Evolutionary conservation across 768 basidiomycete species (phyloP).

Genomic region (Nevesoporus exiguus): DNA sequence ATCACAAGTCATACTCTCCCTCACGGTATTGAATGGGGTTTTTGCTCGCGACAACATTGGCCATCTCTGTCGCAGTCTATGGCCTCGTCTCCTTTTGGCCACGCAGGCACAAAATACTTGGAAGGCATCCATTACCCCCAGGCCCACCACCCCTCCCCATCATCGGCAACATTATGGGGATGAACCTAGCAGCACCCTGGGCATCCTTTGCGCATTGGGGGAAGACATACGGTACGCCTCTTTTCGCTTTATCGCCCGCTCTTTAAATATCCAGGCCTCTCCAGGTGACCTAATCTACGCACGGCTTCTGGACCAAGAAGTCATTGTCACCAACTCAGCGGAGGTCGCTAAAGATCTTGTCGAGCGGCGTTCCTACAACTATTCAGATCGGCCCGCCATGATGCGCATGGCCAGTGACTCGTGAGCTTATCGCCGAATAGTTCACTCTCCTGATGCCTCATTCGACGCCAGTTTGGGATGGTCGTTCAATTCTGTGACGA

Average conservation of each 20-base stretch:
- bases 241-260: slow-evolving; percentile 10
- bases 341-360: slow-evolving; percentile 41
- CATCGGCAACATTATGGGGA: slow-evolving; percentile 28
- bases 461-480: slow-evolving; percentile 24
- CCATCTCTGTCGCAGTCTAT: slow-evolving; percentile 1
- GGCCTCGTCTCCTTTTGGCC: slow-evolving; percentile 1
- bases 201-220: slow-evolving; percentile 32
- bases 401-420: slow-evolving; percentile 30
- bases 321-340: slow-evolving; percentile 41
- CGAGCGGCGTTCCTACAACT: slow-evolving; percentile 42
- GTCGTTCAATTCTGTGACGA: slow-evolving; percentile 28
- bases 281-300: slow-evolving; percentile 38
- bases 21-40: too few relatives aligned
- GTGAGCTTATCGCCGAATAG: slow-evolving; percentile 11
- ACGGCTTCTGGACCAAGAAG: slow-evolving; percentile 33
- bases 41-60: slow-evolving; percentile 11
- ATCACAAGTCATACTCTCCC: too few relatives aligned
- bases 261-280: neutral
- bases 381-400: slow-evolving; percentile 40
- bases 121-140: slow-evolving; percentile 37
- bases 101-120: neutral
- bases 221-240: slow-evolving; percentile 25
- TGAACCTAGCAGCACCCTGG: slow-evolving; percentile 30
- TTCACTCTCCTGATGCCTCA: neutral
- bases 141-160: slow-evolving; percentile 48